These are phyloP conservation scores for Eucalyptus sp. DNA, from an alignment of 345 rosid species.

Conservation along the genomic window DNA sequence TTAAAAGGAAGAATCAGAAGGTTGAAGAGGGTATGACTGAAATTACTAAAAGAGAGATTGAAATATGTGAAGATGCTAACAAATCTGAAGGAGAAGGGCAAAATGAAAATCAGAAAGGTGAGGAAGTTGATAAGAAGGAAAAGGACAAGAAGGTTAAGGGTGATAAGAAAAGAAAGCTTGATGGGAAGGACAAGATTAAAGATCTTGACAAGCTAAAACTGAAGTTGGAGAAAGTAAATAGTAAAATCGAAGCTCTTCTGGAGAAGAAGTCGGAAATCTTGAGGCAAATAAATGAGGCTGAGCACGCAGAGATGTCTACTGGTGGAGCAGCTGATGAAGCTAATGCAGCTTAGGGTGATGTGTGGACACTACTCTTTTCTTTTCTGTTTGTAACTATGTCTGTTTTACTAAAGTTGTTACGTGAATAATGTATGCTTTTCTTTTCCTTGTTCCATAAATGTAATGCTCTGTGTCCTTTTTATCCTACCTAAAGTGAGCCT, in stretches of 20 bases:
- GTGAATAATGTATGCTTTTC: not conserved
- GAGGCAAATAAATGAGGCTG: slow-evolving; percentile 57
- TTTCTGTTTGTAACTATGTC: not conserved
- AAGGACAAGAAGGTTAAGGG: slow-evolving; percentile 7
- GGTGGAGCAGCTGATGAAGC: not conserved
- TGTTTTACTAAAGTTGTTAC: not conserved
- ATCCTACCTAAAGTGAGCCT: not conserved
- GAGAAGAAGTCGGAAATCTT: slow-evolving; percentile 32
- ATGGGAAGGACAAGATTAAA: slow-evolving; percentile 28
- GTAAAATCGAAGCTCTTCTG: slow-evolving; percentile 31
- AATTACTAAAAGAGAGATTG: slow-evolving; percentile 11
- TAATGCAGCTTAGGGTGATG: not conserved
- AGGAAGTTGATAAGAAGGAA: not conserved
- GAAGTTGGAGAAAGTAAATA: slow-evolving; percentile 51
- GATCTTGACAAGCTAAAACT: slow-evolving; percentile 30
- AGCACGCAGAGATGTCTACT: not conserved
- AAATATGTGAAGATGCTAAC: slow-evolving; percentile 1
- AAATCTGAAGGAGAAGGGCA: slow-evolving; percentile 9
- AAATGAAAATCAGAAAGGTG: slow-evolving; percentile 5
- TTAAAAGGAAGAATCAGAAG: not conserved
- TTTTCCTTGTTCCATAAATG: not conserved
- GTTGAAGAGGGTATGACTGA: not conserved
- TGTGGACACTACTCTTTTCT: not conserved
- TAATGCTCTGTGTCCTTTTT: not conserved
- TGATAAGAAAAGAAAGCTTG: slow-evolving; percentile 38